Conservation (phyloP, 805 yeast genomes). For the Yamadazyma philogaea region DNA sequence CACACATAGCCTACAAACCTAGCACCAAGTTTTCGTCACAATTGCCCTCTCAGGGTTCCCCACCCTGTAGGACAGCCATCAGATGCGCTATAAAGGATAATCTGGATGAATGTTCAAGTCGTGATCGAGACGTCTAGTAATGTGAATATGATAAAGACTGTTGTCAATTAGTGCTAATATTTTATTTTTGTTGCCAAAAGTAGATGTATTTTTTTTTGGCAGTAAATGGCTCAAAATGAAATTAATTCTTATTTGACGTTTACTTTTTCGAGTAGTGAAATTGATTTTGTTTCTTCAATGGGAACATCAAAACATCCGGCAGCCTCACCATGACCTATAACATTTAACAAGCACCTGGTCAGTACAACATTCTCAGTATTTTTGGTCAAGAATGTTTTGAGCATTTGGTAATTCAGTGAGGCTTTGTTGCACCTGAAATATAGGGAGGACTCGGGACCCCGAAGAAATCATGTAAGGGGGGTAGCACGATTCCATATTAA, state of each 20-base stretch:
- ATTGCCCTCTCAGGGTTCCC: slow-evolving; percentile 3
- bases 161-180: too few relatives aligned
- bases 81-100: too few relatives aligned
- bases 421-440: neutral
- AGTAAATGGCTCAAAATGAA: neutral
- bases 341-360: neutral
- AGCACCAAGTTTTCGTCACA: neutral
- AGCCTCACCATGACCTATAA: neutral
- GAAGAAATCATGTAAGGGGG: neutral
- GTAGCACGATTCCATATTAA: neutral
- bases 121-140: too few relatives aligned
- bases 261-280: neutral
- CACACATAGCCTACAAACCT: slow-evolving; percentile 3
- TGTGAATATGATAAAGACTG: neutral
- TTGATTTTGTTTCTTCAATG: neutral
- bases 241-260: too few relatives aligned
- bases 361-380: neutral
- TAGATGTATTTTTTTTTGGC: neutral
- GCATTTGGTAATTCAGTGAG: neutral
- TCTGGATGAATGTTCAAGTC: too few relatives aligned
- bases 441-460: neutral
- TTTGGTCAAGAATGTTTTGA: neutral
- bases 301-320: neutral
- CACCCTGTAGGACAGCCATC: neutral
- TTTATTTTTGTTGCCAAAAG: neutral